Percentiles rank a stretch among this genome's conserved stretches.
These are phyloP conservation scores for Hypholoma fasciculare DNA, from an alignment of 768 basidiomycete genomes.

Conservation along the genomic window DNA sequence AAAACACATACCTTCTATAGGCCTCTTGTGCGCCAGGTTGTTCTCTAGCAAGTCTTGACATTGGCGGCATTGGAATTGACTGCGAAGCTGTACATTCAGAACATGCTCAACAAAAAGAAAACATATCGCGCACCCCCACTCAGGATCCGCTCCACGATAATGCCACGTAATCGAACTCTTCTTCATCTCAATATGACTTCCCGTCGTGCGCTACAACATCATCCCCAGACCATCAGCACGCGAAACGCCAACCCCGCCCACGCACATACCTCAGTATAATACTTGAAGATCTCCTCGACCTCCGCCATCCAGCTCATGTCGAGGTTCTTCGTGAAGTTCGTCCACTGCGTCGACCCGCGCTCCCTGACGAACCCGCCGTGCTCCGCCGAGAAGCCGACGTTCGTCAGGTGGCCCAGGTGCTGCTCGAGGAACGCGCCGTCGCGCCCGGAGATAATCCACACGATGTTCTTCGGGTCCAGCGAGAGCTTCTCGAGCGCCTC, in stretches of 20 bases:
- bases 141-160: constrained; percentile 89
- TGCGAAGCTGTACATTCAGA: constrained; percentile 24
- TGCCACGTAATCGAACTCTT: constrained; percentile 99
- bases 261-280: constrained; percentile 82
- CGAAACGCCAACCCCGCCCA: background rate
- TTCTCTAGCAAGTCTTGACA: constrained; percentile 96
- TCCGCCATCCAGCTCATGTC: constrained; percentile 99
- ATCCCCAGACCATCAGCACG: constrained; percentile 8
- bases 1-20: constrained; percentile 75
- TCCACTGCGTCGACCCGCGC: constrained; percentile 69
- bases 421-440: constrained; percentile 91
- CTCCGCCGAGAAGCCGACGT: constrained; percentile 92
- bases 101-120: background rate
- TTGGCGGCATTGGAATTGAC: constrained; percentile 93
- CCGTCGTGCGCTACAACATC: constrained; percentile 71
- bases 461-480: constrained; percentile 83
- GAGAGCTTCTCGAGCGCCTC: constrained; percentile 71
- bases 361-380: constrained; percentile 91
- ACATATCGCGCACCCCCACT: constrained; percentile 73
- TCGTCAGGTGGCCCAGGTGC: constrained; percentile 82
- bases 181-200: constrained; percentile 96
- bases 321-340: constrained; percentile 85
- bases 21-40: constrained; percentile 87
- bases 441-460: constrained; percentile 97
- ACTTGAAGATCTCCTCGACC: constrained; percentile 93